A percentile compares a stretch with the other conserved stretches of the same genome.
phyloP scores from a whole-genome alignment of 2,329 filamentous ascomycete genomes.

The Epichloe amarillans region DNA sequence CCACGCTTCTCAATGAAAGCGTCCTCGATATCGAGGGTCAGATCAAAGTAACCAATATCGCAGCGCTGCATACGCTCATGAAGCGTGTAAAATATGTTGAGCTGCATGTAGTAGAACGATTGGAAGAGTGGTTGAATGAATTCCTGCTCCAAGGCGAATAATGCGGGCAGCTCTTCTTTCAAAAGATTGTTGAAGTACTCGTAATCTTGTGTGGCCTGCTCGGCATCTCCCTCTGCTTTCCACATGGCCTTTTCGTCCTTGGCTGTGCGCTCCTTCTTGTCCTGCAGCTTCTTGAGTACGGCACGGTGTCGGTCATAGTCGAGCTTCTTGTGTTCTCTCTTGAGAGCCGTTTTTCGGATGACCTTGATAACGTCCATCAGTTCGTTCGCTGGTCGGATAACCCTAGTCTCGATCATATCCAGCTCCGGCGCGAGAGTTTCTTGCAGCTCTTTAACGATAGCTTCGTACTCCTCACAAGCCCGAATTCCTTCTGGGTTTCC shows the following conservation, averaged over 20 bases:
- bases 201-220: slow-evolving; percentile 86
- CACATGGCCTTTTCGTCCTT: slow-evolving; percentile 98
- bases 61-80: slow-evolving; percentile 97
- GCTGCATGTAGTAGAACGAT: slow-evolving; percentile 99
- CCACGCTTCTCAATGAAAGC: slow-evolving; percentile 83
- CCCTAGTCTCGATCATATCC: slow-evolving; percentile 89
- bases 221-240: slow-evolving; percentile 85
- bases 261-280: slow-evolving; percentile 90
- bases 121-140: slow-evolving; percentile 97
- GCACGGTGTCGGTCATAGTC: slow-evolving; percentile 84
- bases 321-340: slow-evolving; percentile 94
- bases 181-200: slow-evolving; percentile 97
- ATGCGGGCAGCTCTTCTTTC: slow-evolving; percentile 86
- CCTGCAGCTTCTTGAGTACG: slow-evolving; percentile 82
- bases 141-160: slow-evolving; percentile 79
- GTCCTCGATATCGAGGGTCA: slow-evolving; percentile 80
- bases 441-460: slow-evolving; percentile 78
- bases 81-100: slow-evolving; percentile 97
- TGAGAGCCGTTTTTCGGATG: slow-evolving; percentile 74
- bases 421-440: slow-evolving; percentile 80
- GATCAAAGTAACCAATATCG: slow-evolving; percentile 95
- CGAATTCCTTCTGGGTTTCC: slow-evolving; percentile 87
- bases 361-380: slow-evolving; percentile 90
- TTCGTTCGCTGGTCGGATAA: slow-evolving; percentile 88
- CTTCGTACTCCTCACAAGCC: slow-evolving; percentile 93